A percentile compares a stretch with the other conserved stretches of the same genome.
Evolutionary conservation across 2,329 filamentous ascomycete species (phyloP).

Genomic region (Aspergillus eucalypticola): DNA sequence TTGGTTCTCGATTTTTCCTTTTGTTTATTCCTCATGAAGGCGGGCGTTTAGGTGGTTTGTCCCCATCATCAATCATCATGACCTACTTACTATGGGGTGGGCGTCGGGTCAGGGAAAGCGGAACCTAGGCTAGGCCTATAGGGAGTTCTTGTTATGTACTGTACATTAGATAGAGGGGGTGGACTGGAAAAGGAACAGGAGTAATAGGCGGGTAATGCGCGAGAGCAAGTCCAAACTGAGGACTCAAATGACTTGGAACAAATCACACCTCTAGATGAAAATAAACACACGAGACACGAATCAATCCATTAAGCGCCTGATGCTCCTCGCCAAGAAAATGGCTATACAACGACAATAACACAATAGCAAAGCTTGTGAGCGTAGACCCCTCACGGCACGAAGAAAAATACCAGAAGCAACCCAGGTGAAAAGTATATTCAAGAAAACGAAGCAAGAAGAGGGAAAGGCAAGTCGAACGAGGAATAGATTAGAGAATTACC

Average conservation of each 20-base stretch:
- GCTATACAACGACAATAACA: slow-evolving; percentile 32
- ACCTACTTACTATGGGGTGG: neutral
- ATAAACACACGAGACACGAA: slow-evolving; percentile 16
- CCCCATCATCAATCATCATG: neutral
- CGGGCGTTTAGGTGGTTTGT: neutral
- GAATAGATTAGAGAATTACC: slow-evolving; percentile 25
- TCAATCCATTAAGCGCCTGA: slow-evolving; percentile 33
- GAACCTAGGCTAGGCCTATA: neutral
- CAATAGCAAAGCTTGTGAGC: slow-evolving; percentile 16
- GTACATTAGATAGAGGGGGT: slow-evolving; percentile 19
- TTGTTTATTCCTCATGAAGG: neutral
- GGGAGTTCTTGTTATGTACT: slow-evolving; percentile 17
- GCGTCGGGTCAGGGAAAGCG: neutral
- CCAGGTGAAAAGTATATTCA: slow-evolving; percentile 12
- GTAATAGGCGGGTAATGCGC: slow-evolving; percentile 2
- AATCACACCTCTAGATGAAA: slow-evolving; percentile 5
- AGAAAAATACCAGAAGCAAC: slow-evolving; percentile 13
- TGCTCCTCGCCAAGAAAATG: slow-evolving; percentile 36
- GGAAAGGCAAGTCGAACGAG: neutral
- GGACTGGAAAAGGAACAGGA: neutral
- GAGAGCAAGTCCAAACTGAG: neutral
- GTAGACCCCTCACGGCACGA: slow-evolving; percentile 7
- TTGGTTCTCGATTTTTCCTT: neutral
- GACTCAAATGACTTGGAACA: neutral
- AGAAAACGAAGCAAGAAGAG: slow-evolving; percentile 7